phyloP scores from a whole-genome alignment of 2,329 filamentous ascomycete genomes.

The Phyllosticta paracitricarpa region DNA sequence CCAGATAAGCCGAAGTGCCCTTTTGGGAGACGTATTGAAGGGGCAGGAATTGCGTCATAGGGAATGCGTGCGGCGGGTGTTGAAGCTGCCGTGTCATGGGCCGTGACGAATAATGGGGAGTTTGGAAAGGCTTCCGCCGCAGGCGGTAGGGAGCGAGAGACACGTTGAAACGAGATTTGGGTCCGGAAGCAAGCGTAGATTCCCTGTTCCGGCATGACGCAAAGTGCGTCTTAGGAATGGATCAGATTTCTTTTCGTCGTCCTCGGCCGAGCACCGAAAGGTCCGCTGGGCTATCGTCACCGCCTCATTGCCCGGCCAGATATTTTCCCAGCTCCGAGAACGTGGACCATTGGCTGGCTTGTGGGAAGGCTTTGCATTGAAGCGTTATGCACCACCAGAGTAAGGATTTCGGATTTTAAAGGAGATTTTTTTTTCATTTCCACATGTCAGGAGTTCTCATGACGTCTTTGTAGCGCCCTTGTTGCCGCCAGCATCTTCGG shows the following conservation, averaged over 20 bases:
- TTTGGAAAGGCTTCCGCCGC: not conserved
- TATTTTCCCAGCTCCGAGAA: not conserved
- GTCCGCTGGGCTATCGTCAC: not conserved
- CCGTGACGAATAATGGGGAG: not conserved
- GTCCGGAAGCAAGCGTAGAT: not conserved
- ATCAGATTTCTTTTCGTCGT: not conserved
- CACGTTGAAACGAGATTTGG: not conserved
- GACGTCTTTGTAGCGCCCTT: constrained; percentile 12
- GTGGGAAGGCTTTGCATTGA: not conserved
- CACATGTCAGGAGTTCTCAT: not conserved
- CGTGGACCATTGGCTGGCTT: not conserved
- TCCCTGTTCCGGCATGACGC: not conserved
- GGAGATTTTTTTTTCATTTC: not conserved
- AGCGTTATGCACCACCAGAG: not conserved
- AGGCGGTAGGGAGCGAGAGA: not conserved
- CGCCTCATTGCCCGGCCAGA: not conserved
- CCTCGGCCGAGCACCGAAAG: not conserved
- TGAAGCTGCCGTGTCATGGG: not conserved
- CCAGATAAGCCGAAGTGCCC: not conserved
- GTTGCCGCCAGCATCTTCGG: constrained; percentile 35
- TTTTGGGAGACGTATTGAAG: not conserved
- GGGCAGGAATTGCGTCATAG: not conserved
- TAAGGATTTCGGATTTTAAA: not conserved
- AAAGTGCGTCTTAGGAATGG: not conserved
- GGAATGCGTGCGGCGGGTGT: not conserved